Percentiles rank a stretch among this genome's conserved stretches.
These are phyloP conservation scores for Aspergillus aculeatinus DNA, from an alignment of 2,329 filamentous ascomycete genomes.

Conservation along the genomic window DNA sequence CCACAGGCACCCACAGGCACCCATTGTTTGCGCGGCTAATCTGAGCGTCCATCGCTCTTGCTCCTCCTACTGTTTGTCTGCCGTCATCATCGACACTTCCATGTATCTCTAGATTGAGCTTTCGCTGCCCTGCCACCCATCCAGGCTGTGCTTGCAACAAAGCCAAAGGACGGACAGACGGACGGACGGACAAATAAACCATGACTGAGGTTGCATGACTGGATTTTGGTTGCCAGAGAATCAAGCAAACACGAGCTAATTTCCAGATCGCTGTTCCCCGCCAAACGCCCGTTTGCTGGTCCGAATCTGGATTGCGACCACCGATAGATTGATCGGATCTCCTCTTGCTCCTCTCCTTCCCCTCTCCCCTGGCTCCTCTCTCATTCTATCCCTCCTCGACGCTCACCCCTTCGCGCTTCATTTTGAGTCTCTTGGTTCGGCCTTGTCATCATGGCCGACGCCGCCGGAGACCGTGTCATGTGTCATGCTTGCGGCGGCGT, in stretches of 20 bases:
- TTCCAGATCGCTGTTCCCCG: neutral
- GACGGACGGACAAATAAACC: neutral
- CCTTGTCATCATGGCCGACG: slow-evolving; percentile 33
- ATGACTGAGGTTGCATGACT: slow-evolving; percentile 3
- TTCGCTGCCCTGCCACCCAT: neutral
- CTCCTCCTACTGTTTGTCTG: neutral
- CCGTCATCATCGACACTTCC: neutral
- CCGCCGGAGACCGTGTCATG: slow-evolving; percentile 66
- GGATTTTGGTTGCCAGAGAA: neutral
- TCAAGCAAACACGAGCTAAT: neutral
- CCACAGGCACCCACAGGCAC: no score
- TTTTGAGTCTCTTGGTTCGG: neutral
- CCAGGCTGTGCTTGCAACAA: neutral
- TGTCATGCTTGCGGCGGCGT: slow-evolving; percentile 80
- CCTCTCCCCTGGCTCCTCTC: neutral
- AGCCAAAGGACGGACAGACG: neutral
- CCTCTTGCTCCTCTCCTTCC: neutral
- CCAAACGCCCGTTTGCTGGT: neutral
- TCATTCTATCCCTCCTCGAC: neutral
- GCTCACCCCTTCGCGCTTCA: neutral
- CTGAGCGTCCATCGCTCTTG: neutral
- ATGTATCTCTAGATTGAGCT: neutral
- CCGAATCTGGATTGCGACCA: neutral
- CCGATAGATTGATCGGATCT: neutral
- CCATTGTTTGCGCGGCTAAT: neutral